A percentile compares a stretch with the other conserved stretches of the same genome.
phyloP scores from a whole-genome alignment of 331 rosid genomes.

The Malus hybrid region DNA sequence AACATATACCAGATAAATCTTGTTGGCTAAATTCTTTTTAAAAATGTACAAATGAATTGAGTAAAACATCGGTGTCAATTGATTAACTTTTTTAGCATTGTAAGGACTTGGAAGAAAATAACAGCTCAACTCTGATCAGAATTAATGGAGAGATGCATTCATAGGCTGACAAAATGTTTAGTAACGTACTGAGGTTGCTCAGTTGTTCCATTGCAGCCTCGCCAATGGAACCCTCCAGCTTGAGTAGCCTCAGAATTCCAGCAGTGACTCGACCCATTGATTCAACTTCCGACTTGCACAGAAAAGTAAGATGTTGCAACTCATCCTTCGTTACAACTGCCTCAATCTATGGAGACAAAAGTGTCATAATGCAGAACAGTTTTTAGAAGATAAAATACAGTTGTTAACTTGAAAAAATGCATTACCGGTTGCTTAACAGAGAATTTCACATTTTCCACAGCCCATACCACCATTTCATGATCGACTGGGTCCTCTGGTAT shows the following conservation, averaged over 20 bases:
- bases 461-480: conserved; percentile 61
- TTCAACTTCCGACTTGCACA: conserved; percentile 94
- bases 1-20: not conserved
- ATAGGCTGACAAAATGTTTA: not conserved
- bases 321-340: conserved; percentile 87
- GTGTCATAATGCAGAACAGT: conserved; percentile 8
- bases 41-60: not conserved
- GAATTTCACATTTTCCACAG: conserved; percentile 76
- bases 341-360: conserved; percentile 56
- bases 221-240: conserved; percentile 87
- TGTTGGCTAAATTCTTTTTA: not conserved
- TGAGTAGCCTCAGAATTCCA: conserved; percentile 68
- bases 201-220: conserved; percentile 77
- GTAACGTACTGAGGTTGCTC: conserved; percentile 62
- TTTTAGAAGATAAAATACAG: conserved; percentile 1
- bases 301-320: conserved; percentile 70
- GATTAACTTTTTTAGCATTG: not conserved
- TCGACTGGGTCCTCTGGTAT: conserved; percentile 45
- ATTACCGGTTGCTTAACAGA: conserved; percentile 79
- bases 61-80: not conserved
- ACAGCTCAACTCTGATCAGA: not conserved
- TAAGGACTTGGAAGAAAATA: not conserved
- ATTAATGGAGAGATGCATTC: not conserved
- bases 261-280: conserved; percentile 86
- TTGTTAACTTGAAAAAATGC: conserved; percentile 9